Evolutionary conservation across 2,329 filamentous ascomycete species (phyloP), one percentile per base, ranked within the genome.

Genomic region (Botrytis hyacinthi): DNA sequence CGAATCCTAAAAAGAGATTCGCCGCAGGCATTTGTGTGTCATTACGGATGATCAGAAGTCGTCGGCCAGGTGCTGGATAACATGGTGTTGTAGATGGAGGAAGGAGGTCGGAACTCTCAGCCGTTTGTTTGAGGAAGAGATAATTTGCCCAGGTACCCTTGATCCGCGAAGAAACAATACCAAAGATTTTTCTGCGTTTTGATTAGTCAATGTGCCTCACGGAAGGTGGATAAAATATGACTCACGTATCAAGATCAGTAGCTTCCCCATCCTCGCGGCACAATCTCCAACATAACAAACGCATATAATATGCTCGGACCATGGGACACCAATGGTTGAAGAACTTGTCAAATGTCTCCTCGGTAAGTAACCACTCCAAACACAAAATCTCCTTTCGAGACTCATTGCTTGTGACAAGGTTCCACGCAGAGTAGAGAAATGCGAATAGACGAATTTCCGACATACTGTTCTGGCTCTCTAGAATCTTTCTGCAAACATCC

Each of bases 261-360:
- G 86, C 84, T 42, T 87, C 79, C 71, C 80, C 89, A 77, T 91
- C 89, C 78, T 87, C 89, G 74, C 91, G 85, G 73, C 88, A 90
- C 48, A 93, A 79, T 71, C 91, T 87, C 91, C 91, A 93, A 80
- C 91, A 92, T 46, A 93, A 80, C 51, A 93, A 81, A 48, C 91
- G 89, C 86, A 92, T 92, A 78, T 88, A 93, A 82, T 93, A 93
- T 37, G 91, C 88, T 77, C 91, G 86, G n/a, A 93, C 90, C 91
- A 93, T 93, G 0, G 91, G 90, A 80, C 90, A 93, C 91, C 91
- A 93, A 78, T 93, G 91, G 76, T 88, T 91, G 81, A 93, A 93
- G 75, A 90, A 87, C 76, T 86, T 87, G 75, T 90, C 87, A 80
- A 93, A 93, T 48, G 89, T 85, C 9, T 86, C 83, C 40, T 87